Evolutionary conservation across 2,329 filamentous ascomycete genomes (phyloP).

Genomic region (Aureobasidium pullulans): DNA sequence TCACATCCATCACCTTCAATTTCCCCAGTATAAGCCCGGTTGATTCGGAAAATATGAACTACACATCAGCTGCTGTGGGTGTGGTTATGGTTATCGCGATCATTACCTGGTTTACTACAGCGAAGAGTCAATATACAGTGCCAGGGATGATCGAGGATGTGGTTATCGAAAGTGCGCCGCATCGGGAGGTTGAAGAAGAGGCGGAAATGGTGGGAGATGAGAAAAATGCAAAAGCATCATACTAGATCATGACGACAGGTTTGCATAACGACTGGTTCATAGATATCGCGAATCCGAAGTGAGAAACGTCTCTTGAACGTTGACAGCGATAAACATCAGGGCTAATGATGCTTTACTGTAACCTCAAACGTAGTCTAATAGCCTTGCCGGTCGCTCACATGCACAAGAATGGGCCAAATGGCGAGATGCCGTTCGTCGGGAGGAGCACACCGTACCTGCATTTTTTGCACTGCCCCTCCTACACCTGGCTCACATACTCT

Average conservation of each 20-base stretch:
- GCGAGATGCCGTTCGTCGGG: no score
- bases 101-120: conserved; percentile 47
- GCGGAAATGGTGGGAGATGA: background rate
- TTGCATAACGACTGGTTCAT: no score
- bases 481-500: no score
- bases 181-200: background rate
- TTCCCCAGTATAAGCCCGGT: conserved; percentile 47
- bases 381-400: no score
- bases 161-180: conserved; percentile 9
- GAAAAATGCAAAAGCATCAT: background rate
- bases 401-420: no score
- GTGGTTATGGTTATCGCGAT: conserved; percentile 45
- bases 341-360: no score
- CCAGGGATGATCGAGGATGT: conserved; percentile 25
- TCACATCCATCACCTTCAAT: conserved; percentile 50
- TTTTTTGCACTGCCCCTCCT: no score
- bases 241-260: background rate
- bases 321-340: no score
- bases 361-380: no score
- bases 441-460: no score
- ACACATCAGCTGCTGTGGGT: conserved; percentile 50
- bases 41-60: conserved; percentile 51
- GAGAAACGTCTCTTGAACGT: no score
- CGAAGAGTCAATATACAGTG: conserved; percentile 43
- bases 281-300: no score